These are phyloP conservation scores for Elaeis guineensis DNA, from an alignment of 176 grass and related monocot genomes.

Conservation along the genomic window DNA sequence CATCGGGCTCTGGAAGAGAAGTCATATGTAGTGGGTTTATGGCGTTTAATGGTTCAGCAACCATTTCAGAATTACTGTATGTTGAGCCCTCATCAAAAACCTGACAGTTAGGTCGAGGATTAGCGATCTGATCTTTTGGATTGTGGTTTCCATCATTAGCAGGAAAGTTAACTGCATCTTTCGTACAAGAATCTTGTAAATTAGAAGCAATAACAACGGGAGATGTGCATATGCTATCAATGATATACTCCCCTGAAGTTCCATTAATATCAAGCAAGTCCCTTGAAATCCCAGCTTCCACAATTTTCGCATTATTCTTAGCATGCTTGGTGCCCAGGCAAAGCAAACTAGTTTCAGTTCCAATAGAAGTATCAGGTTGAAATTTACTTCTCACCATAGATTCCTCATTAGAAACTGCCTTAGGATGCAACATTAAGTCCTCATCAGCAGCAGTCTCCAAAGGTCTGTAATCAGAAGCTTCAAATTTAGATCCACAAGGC, in stretches of 20 bases:
- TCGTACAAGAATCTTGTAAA: conserved; percentile 10
- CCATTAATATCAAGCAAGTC: not conserved
- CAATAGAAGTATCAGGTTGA: not conserved
- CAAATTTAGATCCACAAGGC: conserved; percentile 9
- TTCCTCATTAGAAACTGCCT: not conserved
- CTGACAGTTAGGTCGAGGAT: too few species aligned
- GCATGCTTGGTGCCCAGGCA: not conserved
- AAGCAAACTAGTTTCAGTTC: not conserved
- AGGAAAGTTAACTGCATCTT: not conserved
- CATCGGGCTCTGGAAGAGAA: too few species aligned
- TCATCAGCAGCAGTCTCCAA: conserved; percentile 21
- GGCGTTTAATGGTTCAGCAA: too few species aligned
- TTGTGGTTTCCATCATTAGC: not conserved
- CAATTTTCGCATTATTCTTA: not conserved
- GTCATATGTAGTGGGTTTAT: too few species aligned
- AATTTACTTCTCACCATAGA: conserved; percentile 2
- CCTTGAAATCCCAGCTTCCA: not conserved
- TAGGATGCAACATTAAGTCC: not conserved
- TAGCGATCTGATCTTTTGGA: too few species aligned
- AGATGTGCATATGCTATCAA: too few species aligned
- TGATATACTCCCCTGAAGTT: not conserved
- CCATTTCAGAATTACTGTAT: too few species aligned
- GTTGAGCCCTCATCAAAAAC: too few species aligned
- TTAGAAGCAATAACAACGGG: not conserved
- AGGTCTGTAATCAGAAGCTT: conserved; percentile 10